Percentiles rank a stretch among this genome's conserved stretches.
Conservation (phyloP, 768 basidiomycete species). For the Trametes gibbosa region DNA sequence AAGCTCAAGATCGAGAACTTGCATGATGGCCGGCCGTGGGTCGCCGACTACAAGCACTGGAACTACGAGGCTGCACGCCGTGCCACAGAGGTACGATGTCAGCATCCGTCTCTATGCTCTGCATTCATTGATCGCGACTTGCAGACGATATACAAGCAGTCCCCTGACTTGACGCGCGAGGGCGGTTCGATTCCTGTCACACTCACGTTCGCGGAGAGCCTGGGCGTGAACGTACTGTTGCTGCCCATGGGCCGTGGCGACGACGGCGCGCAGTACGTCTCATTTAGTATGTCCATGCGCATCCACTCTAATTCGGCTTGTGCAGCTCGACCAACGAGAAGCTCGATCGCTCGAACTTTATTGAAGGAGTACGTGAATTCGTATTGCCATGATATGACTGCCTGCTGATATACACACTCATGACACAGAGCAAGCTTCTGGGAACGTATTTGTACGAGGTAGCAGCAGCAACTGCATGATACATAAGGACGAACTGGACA, state of each 20-base stretch:
- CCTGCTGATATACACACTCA: neutral
- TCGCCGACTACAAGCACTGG: conserved; percentile 84
- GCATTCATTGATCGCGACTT: neutral
- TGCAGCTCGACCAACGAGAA: conserved; percentile 91
- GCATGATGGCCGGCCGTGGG: conserved; percentile 91
- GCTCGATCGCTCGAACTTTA: conserved; percentile 85
- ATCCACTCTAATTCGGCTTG: neutral
- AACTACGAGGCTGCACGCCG: conserved; percentile 86
- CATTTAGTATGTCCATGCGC: neutral
- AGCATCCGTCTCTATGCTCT: neutral
- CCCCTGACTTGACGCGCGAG: conserved; percentile 83
- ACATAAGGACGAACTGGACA: too few relatives aligned
- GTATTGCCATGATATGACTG: neutral
- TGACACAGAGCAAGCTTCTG: conserved; percentile 63
- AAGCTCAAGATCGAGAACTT: conserved; percentile 65
- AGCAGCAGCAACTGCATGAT: conserved; percentile 16
- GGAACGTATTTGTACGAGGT: conserved; percentile 82
- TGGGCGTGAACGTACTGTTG: conserved; percentile 83
- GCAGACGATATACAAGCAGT: conserved; percentile 59
- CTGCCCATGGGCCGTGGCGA: conserved; percentile 94
- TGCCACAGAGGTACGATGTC: conserved; percentile 64
- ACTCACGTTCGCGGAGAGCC: conserved; percentile 85
- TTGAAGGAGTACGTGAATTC: conserved; percentile 62
- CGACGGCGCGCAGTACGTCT: conserved; percentile 86
- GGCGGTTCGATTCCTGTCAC: conserved; percentile 96